A percentile compares a stretch with the other conserved stretches of the same genome.
These are phyloP conservation scores for Cronartium quercuum DNA, from an alignment of 1,284 basidiomycete genomes.

Conservation along the genomic window DNA sequence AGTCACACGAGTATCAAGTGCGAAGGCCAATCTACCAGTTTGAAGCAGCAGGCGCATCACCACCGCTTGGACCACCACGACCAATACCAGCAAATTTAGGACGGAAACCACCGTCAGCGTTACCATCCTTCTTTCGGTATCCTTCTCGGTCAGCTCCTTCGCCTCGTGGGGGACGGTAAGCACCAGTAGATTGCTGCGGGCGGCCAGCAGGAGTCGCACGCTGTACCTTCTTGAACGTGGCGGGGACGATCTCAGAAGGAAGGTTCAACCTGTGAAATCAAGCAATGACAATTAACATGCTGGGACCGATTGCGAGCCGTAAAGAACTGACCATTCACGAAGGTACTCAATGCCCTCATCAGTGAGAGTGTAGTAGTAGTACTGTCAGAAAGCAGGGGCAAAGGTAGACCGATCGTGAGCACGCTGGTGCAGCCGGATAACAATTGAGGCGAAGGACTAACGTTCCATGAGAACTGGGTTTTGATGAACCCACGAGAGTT, in stretches of 20 bases:
- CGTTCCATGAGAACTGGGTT: constrained; percentile 64
- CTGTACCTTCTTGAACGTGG: constrained; percentile 77
- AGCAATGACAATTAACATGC: not conserved
- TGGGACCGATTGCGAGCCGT: constrained; percentile 58
- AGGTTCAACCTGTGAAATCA: not conserved
- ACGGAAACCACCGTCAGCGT: constrained; percentile 39
- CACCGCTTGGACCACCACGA: constrained; percentile 16
- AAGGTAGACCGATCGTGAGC: constrained; percentile 61
- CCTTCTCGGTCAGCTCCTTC: constrained; percentile 68
- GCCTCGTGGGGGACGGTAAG: constrained; percentile 72
- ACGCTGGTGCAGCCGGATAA: constrained; percentile 46
- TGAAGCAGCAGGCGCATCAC: constrained; percentile 9
- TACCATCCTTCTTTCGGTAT: constrained; percentile 62
- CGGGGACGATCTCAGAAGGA: constrained; percentile 65
- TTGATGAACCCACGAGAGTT: constrained; percentile 93
- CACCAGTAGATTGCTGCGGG: constrained; percentile 59
- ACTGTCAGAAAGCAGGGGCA: not conserved
- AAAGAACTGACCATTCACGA: constrained; percentile 76
- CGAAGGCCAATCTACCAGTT: constrained; percentile 4
- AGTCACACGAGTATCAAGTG: not conserved
- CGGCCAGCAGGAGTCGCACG: constrained; percentile 55
- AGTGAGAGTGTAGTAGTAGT: constrained; percentile 72
- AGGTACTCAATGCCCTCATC: constrained; percentile 92
- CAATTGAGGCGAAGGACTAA: constrained; percentile 46
- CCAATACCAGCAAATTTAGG: constrained; percentile 33